A percentile compares a stretch with the other conserved stretches of the same genome.
Evolutionary conservation across 1,284 basidiomycete species (phyloP).

Genomic region (Trichosporon asahii): DNA sequence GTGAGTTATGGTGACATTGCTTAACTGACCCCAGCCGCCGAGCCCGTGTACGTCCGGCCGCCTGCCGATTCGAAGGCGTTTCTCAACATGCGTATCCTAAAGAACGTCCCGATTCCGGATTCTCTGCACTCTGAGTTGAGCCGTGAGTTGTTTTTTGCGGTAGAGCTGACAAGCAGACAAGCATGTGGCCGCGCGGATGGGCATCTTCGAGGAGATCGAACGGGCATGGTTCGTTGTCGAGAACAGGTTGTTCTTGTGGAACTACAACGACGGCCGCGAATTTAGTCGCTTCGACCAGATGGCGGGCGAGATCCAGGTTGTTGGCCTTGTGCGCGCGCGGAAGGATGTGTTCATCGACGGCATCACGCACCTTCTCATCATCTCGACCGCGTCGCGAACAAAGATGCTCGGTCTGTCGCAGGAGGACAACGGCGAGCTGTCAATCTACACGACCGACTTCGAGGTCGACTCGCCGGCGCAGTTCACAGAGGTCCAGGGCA

Average conservation of each 20-base stretch:
- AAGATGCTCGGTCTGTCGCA: constrained; percentile 79
- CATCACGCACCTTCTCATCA: constrained; percentile 82
- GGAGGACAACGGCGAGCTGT: constrained; percentile 60
- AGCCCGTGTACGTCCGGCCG: constrained; percentile 25
- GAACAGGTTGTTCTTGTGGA: constrained; percentile 93
- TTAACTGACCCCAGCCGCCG: constrained; percentile 22
- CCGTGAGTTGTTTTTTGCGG: constrained; percentile 26
- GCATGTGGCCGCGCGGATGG: constrained; percentile 60
- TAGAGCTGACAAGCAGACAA: constrained; percentile 31
- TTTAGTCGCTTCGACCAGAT: constrained; percentile 77
- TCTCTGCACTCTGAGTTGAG: constrained; percentile 45
- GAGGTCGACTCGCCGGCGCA: constrained; percentile 65
- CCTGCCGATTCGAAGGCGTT: constrained; percentile 27
- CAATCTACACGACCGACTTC: constrained; percentile 88
- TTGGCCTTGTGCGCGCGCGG: constrained; percentile 71
- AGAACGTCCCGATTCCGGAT: constrained; percentile 43
- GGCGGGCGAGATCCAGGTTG: constrained; percentile 82
- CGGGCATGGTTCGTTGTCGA: constrained; percentile 95
- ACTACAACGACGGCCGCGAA: constrained; percentile 73
- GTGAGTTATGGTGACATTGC: constrained; percentile 21
- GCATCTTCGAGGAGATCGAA: constrained; percentile 87
- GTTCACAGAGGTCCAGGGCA: constrained; percentile 79
- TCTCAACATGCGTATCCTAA: constrained; percentile 27
- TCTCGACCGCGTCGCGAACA: constrained; percentile 80
- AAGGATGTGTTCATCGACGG: constrained; percentile 83